Evolutionary conservation across 2,329 filamentous ascomycete species (phyloP), one percentile per base, ranked within the genome.

Genomic region (Penicillium sp.): DNA sequence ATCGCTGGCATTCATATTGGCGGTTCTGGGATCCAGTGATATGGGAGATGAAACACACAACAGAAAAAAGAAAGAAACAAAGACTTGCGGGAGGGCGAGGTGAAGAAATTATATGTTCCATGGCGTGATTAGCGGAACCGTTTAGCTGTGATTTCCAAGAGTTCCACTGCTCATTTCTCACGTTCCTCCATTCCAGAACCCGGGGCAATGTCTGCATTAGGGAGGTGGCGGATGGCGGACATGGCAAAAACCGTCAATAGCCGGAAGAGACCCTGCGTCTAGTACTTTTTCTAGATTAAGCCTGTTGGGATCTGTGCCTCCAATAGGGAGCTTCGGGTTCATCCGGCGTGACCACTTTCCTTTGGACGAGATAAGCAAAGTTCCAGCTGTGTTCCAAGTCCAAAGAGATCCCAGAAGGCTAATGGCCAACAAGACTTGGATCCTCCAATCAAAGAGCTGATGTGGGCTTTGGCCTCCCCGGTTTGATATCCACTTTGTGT

Each of bases 1-100:
- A 50, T 70, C 64, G 21, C 66, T 68, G 25, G 57, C 50, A 38
- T 70, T 69, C 67, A 70, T 70, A 38, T 19, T 62, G 58, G 19
- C 11, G 27, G 31, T 29, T 36, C 21, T 34, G 10, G 31, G 16
- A 19, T 21, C 34, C 25, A 16, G 16, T n/a, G 25, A n/a, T 49
- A 52, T 19, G 48, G 23, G 43, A 44, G 33, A 21, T 45, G 40
- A 36, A 21, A 29, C 39, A 52, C 29, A 44, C n/a, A 44, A 36
- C 13, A 44, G 10, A 11, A 53, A 50, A 34, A 25, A 41, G 44
- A 49, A 38, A 44, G 43, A 48, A 55, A 48, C 40, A 16, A 36
- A 44, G 41, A 27, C 29, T 9, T 4, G 21, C 1, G 31, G 45
- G 15, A 36, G 15, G 40, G 31, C 4, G 29, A 33, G 19, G 4